These are phyloP conservation scores for Hysterangium stoloniferum DNA, from an alignment of 768 basidiomycete genomes.

Conservation along the genomic window DNA sequence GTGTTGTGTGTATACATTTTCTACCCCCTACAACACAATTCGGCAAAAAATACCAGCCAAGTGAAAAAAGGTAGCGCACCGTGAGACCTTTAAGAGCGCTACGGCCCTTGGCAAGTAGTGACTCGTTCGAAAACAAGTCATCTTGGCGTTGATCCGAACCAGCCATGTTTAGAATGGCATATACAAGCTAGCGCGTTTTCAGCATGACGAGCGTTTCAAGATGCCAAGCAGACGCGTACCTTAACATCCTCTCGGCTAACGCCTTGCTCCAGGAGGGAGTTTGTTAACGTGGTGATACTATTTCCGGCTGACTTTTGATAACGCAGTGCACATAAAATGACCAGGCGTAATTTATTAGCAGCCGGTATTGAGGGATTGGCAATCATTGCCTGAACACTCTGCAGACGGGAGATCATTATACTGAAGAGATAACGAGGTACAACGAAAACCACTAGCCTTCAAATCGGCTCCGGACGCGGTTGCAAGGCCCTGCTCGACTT, in stretches of 20 bases:
- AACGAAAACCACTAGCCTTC: constrained; percentile 33
- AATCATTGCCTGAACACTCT: constrained; percentile 81
- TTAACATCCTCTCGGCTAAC: constrained; percentile 69
- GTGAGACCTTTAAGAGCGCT: constrained; percentile 94
- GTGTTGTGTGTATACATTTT: constrained; percentile 98
- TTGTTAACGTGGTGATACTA: constrained; percentile 76
- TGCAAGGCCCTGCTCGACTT: constrained; percentile 94
- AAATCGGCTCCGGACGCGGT: constrained; percentile 87
- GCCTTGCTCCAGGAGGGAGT: constrained; percentile 66
- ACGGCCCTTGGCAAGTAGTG: constrained; percentile 86
- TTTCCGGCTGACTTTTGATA: constrained; percentile 85
- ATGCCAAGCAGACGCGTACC: constrained; percentile 31
- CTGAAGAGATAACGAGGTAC: not conserved
- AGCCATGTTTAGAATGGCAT: constrained; percentile 85
- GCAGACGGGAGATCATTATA: not conserved
- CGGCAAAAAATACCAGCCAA: not conserved
- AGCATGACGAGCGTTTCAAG: not conserved
- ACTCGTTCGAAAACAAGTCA: constrained; percentile 93
- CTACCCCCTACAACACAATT: constrained; percentile 63
- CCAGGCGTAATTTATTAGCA: constrained; percentile 81
- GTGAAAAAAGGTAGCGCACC: constrained; percentile 31
- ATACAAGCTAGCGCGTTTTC: constrained; percentile 62
- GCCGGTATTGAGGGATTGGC: constrained; percentile 57
- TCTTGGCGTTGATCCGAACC: constrained; percentile 96
- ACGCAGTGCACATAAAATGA: constrained; percentile 86